phyloP scores from a whole-genome alignment of 129 eudicot species.

The Dittrichia graveolens region DNA sequence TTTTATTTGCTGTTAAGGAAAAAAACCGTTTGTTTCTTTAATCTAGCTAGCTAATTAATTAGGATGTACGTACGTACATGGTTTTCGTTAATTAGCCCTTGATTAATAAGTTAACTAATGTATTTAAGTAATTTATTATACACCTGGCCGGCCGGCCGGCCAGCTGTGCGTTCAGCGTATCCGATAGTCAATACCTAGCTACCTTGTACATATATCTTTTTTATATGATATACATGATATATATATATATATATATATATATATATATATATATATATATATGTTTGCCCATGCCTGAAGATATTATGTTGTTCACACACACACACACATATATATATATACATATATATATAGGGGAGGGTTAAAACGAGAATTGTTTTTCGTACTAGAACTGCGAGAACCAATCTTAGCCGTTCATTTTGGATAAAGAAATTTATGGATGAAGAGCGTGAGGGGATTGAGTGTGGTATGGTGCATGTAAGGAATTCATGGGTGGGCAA shows the following conservation, averaged over 20 bases:
- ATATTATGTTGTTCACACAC: slow-evolving; percentile 11
- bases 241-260: slow-evolving; percentile 8
- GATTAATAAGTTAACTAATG: slow-evolving; percentile 16
- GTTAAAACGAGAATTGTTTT: too few species aligned
- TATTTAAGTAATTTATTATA: neutral
- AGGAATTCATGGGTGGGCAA: too few species aligned
- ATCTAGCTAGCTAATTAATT: neutral
- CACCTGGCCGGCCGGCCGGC: too few species aligned
- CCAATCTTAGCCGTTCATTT: too few species aligned
- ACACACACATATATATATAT: too few species aligned
- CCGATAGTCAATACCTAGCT: too few species aligned
- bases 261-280: slow-evolving; percentile 20
- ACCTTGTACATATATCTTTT: neutral
- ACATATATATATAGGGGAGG: too few species aligned
- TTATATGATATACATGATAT: slow-evolving; percentile 21
- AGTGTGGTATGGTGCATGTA: too few species aligned
- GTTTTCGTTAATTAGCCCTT: slow-evolving; percentile 10
- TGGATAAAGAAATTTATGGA: too few species aligned
- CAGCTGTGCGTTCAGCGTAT: neutral
- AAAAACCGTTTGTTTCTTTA: neutral
- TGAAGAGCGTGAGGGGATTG: too few species aligned
- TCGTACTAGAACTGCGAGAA: too few species aligned
- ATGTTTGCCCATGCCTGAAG: slow-evolving; percentile 31
- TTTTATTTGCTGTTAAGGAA: neutral
- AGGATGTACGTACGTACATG: neutral